phyloP scores from a whole-genome alignment of 2,329 filamentous ascomycete genomes.

The Talaromyces sp. region DNA sequence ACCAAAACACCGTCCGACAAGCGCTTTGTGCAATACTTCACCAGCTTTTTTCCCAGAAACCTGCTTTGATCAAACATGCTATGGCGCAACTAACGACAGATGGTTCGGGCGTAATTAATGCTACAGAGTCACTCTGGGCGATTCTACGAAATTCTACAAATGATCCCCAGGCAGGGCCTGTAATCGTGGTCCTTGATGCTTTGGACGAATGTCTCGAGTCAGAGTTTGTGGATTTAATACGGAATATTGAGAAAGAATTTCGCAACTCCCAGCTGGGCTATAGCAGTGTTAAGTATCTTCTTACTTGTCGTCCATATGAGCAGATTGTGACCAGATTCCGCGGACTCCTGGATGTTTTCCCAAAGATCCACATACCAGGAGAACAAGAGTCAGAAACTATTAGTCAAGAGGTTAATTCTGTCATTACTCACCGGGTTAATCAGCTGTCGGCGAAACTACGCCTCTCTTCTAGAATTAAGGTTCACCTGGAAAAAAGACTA shows the following conservation, averaged over 20 bases:
- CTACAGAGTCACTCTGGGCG: slow-evolving; percentile 26
- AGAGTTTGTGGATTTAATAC: slow-evolving; percentile 20
- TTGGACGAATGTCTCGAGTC: slow-evolving; percentile 34
- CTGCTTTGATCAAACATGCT: slow-evolving; percentile 30
- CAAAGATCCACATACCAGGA: slow-evolving; percentile 31
- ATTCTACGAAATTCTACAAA: slow-evolving; percentile 24
- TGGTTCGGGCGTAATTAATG: slow-evolving; percentile 21
- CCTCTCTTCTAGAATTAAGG: slow-evolving; percentile 3
- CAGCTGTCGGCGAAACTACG: slow-evolving; percentile 16
- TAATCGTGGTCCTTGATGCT: slow-evolving; percentile 38
- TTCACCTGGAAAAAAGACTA: slow-evolving; percentile 12
- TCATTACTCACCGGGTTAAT: slow-evolving; percentile 27
- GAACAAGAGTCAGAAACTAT: slow-evolving; percentile 34
- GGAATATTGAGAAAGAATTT: neutral
- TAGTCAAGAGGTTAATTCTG: slow-evolving; percentile 30
- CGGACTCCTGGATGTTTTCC: slow-evolving; percentile 16
- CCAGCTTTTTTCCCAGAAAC: slow-evolving; percentile 32
- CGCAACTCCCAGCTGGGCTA: neutral
- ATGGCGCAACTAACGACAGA: slow-evolving; percentile 20
- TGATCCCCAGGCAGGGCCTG: slow-evolving; percentile 23
- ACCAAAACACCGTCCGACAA: slow-evolving; percentile 31
- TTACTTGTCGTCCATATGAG: slow-evolving; percentile 34
- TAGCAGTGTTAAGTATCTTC: slow-evolving; percentile 28
- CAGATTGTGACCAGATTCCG: slow-evolving; percentile 24
- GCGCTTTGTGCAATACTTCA: slow-evolving; percentile 41